Evolutionary conservation across 352 stramenopile species (phyloP), one percentile per base, ranked within the genome.

Genomic region (Phytophthora nicotianae): DNA sequence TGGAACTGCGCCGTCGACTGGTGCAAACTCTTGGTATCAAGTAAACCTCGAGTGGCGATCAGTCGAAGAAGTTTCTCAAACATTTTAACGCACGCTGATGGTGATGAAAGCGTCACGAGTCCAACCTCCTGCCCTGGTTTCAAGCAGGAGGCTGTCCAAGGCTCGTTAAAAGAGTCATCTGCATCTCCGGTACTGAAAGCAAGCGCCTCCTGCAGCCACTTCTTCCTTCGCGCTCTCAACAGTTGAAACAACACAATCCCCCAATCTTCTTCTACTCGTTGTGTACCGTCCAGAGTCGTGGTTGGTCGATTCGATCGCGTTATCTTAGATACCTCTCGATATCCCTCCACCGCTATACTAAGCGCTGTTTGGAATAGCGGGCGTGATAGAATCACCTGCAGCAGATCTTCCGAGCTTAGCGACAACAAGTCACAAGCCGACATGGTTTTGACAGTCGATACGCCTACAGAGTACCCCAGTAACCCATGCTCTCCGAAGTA

Each of bases 401-500:
- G 63, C 16, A 91, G 56, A 16, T 65, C 69, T 63, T 81, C 72
- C 0, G 74, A 81, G 17, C 64, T 82, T 11, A 83, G 47, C 3
- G 55, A 61, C 16, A 70, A 7, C 49, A 70, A 58, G 20, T 70
- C 62, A 11, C 62, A 70, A 6, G 62, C 62, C 3, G 48, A 65
- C 13, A 70, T 20, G 10, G 62, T 72, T 40, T 64, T 63, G 1
- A 89, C 73, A 0, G 73, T 80, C 6, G 57, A 72, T 0, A 63
- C 24, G 5, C 67, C 72, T 1, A 88, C 76, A 0, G 81, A 74
- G 29, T 84, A 89, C 0, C 75, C 78, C 0, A 92, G 74, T 27
- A 92, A 38, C 0, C 81, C 81, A 9, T 75, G 62, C 14, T 92
- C 77, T 27, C 83, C 81, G 20, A 92, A 90, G 59, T 58, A 89